Evolutionary conservation across 2,329 filamentous ascomycete genomes (phyloP).

Genomic region (Aspergillus tanneri): DNA sequence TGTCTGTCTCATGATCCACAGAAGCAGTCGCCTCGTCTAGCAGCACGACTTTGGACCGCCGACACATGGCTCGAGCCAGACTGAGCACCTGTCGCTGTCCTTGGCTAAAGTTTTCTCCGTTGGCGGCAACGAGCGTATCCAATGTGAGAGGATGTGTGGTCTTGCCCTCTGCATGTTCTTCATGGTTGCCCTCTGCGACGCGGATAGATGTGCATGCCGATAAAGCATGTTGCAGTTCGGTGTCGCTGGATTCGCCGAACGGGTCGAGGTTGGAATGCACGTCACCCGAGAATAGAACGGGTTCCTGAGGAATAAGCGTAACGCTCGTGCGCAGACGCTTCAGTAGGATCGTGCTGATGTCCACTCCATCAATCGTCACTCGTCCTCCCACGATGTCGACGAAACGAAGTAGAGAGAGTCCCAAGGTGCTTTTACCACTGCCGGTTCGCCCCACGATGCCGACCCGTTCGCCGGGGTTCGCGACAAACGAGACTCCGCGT

Average conservation of each 20-base stretch:
- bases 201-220: constrained; percentile 36
- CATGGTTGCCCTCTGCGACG: constrained; percentile 25
- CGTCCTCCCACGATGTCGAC: constrained; percentile 52
- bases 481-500: constrained; percentile 24
- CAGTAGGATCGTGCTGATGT: constrained; percentile 55
- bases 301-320: constrained; percentile 61
- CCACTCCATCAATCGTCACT: constrained; percentile 57
- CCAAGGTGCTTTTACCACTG: constrained; percentile 44
- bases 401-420: constrained; percentile 57
- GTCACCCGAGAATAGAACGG: constrained; percentile 58
- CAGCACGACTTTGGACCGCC: constrained; percentile 57
- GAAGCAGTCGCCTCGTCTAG: constrained; percentile 66
- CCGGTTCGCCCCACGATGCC: constrained; percentile 30
- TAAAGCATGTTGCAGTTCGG: constrained; percentile 36
- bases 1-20: constrained; percentile 60
- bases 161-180: constrained; percentile 11
- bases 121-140: constrained; percentile 55
- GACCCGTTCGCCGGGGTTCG: constrained; percentile 26
- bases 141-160: constrained; percentile 38
- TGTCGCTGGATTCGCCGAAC: constrained; percentile 53
- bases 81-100: constrained; percentile 64
- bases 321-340: constrained; percentile 54
- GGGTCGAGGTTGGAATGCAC: constrained; percentile 62
- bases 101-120: constrained; percentile 49
- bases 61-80: constrained; percentile 60